These are phyloP conservation scores for Podaxis sp. DNA, from an alignment of 768 basidiomycete species.

Conservation along the genomic window DNA sequence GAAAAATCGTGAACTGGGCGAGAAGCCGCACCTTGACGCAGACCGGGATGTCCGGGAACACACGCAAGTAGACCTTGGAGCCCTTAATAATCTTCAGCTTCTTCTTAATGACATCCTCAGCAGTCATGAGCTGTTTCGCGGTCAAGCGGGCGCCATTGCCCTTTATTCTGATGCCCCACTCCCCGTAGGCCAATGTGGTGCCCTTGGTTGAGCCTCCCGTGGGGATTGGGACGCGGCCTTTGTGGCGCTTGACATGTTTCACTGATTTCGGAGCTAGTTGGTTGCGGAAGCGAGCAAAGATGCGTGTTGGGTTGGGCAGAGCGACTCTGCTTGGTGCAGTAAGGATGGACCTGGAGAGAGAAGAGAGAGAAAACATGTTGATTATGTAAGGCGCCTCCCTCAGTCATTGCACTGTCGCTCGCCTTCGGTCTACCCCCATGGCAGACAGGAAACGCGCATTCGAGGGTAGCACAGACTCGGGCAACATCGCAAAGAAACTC, in stretches of 20 bases:
- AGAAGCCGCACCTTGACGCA: conserved; percentile 77
- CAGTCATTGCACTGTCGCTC: neutral
- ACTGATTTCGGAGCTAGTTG: conserved; percentile 82
- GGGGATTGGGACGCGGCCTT: conserved; percentile 82
- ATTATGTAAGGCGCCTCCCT: conserved; percentile 19
- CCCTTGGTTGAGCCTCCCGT: conserved; percentile 90
- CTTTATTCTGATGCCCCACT: conserved; percentile 89
- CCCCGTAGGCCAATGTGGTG: conserved; percentile 86
- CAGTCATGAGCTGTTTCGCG: conserved; percentile 86
- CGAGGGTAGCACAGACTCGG: conserved; percentile 47
- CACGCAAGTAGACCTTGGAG: conserved; percentile 76
- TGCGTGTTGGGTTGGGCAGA: conserved; percentile 24
- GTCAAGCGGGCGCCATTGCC: conserved; percentile 76
- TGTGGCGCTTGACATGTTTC: conserved; percentile 85
- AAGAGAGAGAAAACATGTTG: conserved; percentile 41
- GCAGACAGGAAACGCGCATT: conserved; percentile 62
- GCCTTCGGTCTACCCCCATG: conserved; percentile 31
- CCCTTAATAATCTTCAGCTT: conserved; percentile 91
- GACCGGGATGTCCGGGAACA: conserved; percentile 96
- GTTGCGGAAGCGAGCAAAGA: conserved; percentile 43
- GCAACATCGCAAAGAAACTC: conserved; percentile 48
- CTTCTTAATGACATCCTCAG: conserved; percentile 83
- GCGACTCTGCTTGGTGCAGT: conserved; percentile 16
- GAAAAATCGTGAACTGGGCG: neutral
- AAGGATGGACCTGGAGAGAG: conserved; percentile 27